A percentile compares a stretch with the other conserved stretches of the same genome.
phyloP scores from a whole-genome alignment of 2,329 filamentous ascomycete species.

The Pleoardoris graminearum region DNA sequence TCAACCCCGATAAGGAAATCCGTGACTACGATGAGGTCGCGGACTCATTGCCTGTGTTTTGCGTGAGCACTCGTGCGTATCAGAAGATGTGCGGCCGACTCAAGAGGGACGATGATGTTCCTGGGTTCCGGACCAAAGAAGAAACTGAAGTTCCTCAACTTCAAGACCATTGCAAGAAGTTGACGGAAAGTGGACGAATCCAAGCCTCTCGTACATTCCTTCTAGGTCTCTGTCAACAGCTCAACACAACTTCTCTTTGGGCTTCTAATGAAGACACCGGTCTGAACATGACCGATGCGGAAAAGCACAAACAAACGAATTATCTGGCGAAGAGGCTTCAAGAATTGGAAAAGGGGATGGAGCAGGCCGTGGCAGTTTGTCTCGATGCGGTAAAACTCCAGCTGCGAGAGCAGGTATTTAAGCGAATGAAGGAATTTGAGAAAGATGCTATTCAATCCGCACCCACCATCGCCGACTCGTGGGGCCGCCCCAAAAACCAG shows the following conservation, averaged over 20 bases:
- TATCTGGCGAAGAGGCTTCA: slow-evolving; percentile 47
- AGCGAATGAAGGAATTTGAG: slow-evolving; percentile 48
- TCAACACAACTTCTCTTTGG: slow-evolving; percentile 60
- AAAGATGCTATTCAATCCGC: slow-evolving; percentile 46
- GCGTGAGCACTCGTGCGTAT: slow-evolving; percentile 64
- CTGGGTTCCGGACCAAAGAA: slow-evolving; percentile 56
- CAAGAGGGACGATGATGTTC: slow-evolving; percentile 55
- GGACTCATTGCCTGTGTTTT: slow-evolving; percentile 63
- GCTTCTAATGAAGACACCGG: slow-evolving; percentile 49
- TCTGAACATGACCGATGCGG: slow-evolving; percentile 46
- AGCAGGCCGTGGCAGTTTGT: slow-evolving; percentile 46
- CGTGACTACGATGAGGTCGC: slow-evolving; percentile 64
- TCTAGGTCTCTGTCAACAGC: slow-evolving; percentile 54
- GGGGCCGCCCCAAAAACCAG: slow-evolving; percentile 43
- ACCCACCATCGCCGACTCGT: slow-evolving; percentile 34
- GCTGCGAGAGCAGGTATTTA: slow-evolving; percentile 53
- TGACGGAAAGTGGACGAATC: slow-evolving; percentile 57
- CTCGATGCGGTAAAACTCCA: slow-evolving; percentile 47
- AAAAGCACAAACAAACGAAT: slow-evolving; percentile 45
- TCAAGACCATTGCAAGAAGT: slow-evolving; percentile 60
- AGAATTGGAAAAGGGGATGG: slow-evolving; percentile 48
- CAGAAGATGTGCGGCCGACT: slow-evolving; percentile 63
- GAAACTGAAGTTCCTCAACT: slow-evolving; percentile 65
- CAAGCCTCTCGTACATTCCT: slow-evolving; percentile 55
- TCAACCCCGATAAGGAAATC: slow-evolving; percentile 58